These are phyloP conservation scores for Plantago major DNA, from an alignment of 257 asterid genomes.

Conservation along the genomic window DNA sequence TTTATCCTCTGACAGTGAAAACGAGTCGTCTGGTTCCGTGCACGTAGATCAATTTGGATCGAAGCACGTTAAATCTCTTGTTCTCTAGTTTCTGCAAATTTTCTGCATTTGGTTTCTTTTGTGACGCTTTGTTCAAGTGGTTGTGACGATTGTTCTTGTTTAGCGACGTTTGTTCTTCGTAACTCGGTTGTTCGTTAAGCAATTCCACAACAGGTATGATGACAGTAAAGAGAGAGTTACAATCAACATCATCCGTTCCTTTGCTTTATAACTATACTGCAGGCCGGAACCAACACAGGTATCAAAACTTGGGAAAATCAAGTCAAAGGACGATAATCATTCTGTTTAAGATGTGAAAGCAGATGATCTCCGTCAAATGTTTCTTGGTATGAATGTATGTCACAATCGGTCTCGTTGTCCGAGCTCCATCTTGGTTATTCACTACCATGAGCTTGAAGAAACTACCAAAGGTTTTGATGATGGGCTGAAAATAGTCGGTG, in stretches of 20 bases:
- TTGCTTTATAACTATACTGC: slow-evolving; percentile 17
- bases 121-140: no score
- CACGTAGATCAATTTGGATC: no score
- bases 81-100: no score
- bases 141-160: no score
- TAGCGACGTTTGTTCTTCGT: no score
- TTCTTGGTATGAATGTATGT: slow-evolving; percentile 71
- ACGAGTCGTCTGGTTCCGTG: no score
- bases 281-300: no score
- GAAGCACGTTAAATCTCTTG: no score
- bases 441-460: slow-evolving; percentile 58
- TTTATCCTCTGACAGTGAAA: no score
- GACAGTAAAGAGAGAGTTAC: slow-evolving; percentile 24
- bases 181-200: no score
- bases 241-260: slow-evolving; percentile 21
- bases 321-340: slow-evolving; percentile 65
- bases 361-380: slow-evolving; percentile 95
- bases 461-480: slow-evolving; percentile 60
- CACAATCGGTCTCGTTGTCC: slow-evolving; percentile 29
- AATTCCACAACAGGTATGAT: slow-evolving; percentile 33
- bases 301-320: slow-evolving; percentile 91
- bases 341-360: slow-evolving; percentile 95
- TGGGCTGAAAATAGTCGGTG: slow-evolving; percentile 31
- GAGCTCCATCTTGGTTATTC: slow-evolving; percentile 30
- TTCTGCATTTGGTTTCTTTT: no score